A percentile compares a stretch with the other conserved stretches of the same genome.
phyloP scores from a whole-genome alignment of 2,329 filamentous ascomycete genomes.

The Fusarium camptoceras region DNA sequence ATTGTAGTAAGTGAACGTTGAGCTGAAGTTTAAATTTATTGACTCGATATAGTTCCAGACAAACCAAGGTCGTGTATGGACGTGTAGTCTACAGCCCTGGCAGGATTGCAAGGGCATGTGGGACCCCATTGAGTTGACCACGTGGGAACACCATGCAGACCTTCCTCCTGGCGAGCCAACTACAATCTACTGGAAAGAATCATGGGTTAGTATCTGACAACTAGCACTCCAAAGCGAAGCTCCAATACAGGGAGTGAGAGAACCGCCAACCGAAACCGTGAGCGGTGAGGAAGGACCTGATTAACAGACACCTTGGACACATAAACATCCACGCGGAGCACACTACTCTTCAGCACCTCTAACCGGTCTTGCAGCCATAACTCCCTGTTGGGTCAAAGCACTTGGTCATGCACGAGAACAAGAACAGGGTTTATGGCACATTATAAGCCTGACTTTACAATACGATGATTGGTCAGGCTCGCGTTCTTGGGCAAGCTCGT shows the following conservation, averaged over 20 bases:
- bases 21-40: neutral
- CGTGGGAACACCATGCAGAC: neutral
- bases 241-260: neutral
- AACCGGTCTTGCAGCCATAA: neutral
- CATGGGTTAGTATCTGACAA: rapidly evolving
- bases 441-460: neutral
- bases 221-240: neutral
- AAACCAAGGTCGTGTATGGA: neutral
- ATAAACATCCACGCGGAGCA: too few relatives aligned
- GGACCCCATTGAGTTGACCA: too few relatives aligned
- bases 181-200: neutral
- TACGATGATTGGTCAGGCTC: neutral
- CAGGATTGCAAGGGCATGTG: too few relatives aligned
- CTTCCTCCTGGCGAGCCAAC: neutral
- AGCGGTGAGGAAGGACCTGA: neutral
- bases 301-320: rapidly evolving
- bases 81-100: neutral
- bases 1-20: neutral
- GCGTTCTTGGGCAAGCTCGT: neutral
- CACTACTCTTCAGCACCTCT: neutral
- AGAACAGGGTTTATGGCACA: too few relatives aligned
- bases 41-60: neutral
- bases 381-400: neutral
- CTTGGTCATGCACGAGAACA: too few relatives aligned
- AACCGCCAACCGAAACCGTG: neutral